Evolutionary conservation across 805 yeast genomes (phyloP).

Genomic region (Kockiozyma suomiensis): DNA sequence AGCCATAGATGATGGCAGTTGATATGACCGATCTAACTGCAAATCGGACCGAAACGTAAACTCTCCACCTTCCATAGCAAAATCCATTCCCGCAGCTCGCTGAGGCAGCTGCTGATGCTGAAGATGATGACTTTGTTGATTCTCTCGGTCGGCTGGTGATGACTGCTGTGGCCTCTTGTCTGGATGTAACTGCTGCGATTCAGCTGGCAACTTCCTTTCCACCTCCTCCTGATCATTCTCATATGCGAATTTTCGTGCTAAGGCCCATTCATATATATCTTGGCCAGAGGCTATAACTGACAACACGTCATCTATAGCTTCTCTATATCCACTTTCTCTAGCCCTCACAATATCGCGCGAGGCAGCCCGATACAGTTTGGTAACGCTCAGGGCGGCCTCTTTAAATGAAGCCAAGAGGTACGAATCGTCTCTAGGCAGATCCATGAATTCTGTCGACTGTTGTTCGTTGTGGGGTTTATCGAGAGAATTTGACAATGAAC

Average conservation of each 20-base stretch:
- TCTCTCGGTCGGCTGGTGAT: background rate
- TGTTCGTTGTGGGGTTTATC: background rate
- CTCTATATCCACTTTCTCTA: constrained; percentile 60
- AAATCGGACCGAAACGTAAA: constrained; percentile 28
- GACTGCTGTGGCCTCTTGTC: background rate
- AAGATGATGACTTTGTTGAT: background rate
- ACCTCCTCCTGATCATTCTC: constrained; percentile 5
- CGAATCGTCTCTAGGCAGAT: constrained; percentile 48
- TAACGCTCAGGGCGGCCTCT: constrained; percentile 70
- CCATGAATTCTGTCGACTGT: background rate
- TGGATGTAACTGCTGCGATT: background rate
- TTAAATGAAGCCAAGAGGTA: constrained; percentile 67
- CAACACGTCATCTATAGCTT: constrained; percentile 61
- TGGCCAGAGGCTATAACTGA: constrained; percentile 30
- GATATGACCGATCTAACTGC: constrained; percentile 28
- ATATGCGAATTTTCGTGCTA: constrained; percentile 16
- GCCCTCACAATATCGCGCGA: constrained; percentile 54
- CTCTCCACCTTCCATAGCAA: constrained; percentile 6
- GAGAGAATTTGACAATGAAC: constrained; percentile 1
- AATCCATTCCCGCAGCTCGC: constrained; percentile 12
- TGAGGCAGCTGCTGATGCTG: constrained; percentile 1
- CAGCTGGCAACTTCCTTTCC: background rate
- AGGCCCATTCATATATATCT: constrained; percentile 35
- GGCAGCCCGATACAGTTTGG: constrained; percentile 64
- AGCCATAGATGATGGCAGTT: constrained; percentile 18